Evolutionary conservation across 116 monocot genomes (phyloP).

Genomic region (Phalaenopsis hybrid): DNA sequence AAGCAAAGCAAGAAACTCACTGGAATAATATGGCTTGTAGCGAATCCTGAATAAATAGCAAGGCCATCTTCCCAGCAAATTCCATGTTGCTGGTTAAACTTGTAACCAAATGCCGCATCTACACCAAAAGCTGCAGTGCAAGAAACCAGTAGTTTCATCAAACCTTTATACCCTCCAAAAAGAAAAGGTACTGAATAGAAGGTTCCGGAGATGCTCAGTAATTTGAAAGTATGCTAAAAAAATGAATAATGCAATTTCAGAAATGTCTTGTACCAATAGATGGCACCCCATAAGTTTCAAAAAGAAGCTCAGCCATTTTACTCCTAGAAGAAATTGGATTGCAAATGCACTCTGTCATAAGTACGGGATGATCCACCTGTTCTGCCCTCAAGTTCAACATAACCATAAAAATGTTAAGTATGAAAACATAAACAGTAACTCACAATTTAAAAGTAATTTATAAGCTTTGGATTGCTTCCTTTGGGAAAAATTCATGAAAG

Average conservation of each 20-base stretch:
- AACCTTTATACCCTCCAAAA: neutral
- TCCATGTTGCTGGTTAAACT: slow-evolving; percentile 79
- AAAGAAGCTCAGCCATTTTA: slow-evolving; percentile 98
- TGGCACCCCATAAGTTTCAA: slow-evolving; percentile 88
- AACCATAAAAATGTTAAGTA: neutral
- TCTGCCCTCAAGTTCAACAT: slow-evolving; percentile 27
- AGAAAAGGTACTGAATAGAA: neutral
- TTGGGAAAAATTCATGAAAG: neutral
- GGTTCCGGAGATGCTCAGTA: neutral
- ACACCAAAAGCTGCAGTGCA: slow-evolving; percentile 76
- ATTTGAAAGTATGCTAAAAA: neutral
- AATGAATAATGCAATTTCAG: slow-evolving; percentile 2
- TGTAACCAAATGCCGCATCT: slow-evolving; percentile 90
- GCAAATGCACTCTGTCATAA: slow-evolving; percentile 88
- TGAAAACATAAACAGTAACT: neutral
- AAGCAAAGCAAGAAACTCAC: slow-evolving; percentile 40
- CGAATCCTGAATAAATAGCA: slow-evolving; percentile 61
- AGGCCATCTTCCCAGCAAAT: slow-evolving; percentile 78
- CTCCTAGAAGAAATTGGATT: slow-evolving; percentile 81
- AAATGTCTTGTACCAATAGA: slow-evolving; percentile 50
- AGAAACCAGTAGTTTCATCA: neutral
- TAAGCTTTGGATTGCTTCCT: neutral
- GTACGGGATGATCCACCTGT: slow-evolving; percentile 91
- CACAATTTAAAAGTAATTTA: neutral
- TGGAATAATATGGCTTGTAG: slow-evolving; percentile 77